phyloP scores from a whole-genome alignment of 164 flowering plant species.

The Vitis cinerea region DNA sequence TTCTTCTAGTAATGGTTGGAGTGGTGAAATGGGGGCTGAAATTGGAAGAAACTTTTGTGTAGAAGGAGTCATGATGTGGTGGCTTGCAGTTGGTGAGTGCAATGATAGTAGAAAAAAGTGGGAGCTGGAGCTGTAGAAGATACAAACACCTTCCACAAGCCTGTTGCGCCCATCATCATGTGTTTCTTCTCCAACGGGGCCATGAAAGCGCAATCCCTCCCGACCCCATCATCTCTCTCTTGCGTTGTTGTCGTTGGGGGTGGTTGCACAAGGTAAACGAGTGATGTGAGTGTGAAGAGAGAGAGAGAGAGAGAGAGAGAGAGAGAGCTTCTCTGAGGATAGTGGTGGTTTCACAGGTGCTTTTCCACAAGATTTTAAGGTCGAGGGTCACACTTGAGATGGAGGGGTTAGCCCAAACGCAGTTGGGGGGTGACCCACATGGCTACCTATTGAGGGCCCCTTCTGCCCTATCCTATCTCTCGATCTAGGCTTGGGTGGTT shows the following conservation, averaged over 20 bases:
- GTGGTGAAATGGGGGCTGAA: conserved; percentile 6
- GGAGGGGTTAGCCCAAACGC: conserved; percentile 26
- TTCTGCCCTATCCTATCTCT: conserved; percentile 4
- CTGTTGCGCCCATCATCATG: conserved; percentile 1
- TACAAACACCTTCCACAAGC: neutral
- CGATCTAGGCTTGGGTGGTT: conserved; percentile 26
- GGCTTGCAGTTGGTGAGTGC: conserved; percentile 6
- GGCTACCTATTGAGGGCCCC: conserved; percentile 7
- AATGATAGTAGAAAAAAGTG: conserved; percentile 7
- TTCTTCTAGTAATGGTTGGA: neutral
- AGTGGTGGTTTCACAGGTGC: conserved; percentile 45
- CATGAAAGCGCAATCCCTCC: conserved; percentile 50
- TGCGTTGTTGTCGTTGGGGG: conserved; percentile 36
- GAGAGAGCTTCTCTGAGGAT: conserved; percentile 8
- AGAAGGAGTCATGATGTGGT: conserved; percentile 1
- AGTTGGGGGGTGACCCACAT: conserved; percentile 1
- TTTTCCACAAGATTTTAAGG: conserved; percentile 65
- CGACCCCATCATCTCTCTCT: conserved; percentile 39
- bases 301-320: neutral
- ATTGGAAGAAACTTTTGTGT: neutral
- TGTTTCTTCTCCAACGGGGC: conserved; percentile 17
- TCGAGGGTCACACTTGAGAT: conserved; percentile 58
- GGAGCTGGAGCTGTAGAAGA: too few species aligned
- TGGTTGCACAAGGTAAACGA: conserved; percentile 44
- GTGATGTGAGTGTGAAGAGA: neutral